These are phyloP conservation scores for Xylariaceae sp. DNA, from an alignment of 2,329 filamentous ascomycete genomes.

Conservation along the genomic window DNA sequence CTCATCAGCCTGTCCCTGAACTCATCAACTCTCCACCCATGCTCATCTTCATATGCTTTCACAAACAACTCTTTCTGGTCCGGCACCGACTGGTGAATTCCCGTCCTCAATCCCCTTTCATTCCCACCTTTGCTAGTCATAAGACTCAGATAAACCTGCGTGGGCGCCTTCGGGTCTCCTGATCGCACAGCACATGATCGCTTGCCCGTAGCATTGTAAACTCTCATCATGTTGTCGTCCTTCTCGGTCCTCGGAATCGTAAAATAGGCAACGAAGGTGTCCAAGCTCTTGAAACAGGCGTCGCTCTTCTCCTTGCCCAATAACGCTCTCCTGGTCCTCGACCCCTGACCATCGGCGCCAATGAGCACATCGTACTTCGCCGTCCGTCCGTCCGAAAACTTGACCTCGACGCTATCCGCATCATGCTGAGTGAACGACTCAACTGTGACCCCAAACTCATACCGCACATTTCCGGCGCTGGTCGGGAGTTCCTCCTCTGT, in stretches of 20 bases:
- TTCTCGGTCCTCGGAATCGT: constrained; percentile 34
- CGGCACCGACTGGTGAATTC: constrained; percentile 6
- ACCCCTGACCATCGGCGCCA: constrained; percentile 54
- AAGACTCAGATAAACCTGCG: constrained; percentile 35
- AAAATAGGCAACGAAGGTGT: constrained; percentile 39
- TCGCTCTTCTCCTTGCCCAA: constrained; percentile 26
- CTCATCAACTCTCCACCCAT: neutral
- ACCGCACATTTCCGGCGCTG: constrained; percentile 28
- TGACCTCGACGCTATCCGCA: constrained; percentile 31
- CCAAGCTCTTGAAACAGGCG: constrained; percentile 28
- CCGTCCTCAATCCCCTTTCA: neutral
- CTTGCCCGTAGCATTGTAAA: constrained; percentile 35
- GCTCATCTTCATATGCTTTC: constrained; percentile 32
- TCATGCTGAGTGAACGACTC: constrained; percentile 25
- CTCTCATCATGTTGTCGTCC: constrained; percentile 31
- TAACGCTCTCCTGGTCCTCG: constrained; percentile 43
- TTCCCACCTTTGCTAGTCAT: constrained; percentile 3
- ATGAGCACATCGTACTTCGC: constrained; percentile 51
- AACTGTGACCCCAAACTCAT: constrained; percentile 33
- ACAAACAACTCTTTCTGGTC: constrained; percentile 24
- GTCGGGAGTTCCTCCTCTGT: constrained; percentile 13
- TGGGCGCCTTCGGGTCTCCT: constrained; percentile 16
- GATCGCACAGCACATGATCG: constrained; percentile 40
- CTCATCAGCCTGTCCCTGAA: neutral
- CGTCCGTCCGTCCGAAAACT: constrained; percentile 43